phyloP scores from a whole-genome alignment of 2,329 filamentous ascomycete genomes.

The Neonectria hederae region DNA sequence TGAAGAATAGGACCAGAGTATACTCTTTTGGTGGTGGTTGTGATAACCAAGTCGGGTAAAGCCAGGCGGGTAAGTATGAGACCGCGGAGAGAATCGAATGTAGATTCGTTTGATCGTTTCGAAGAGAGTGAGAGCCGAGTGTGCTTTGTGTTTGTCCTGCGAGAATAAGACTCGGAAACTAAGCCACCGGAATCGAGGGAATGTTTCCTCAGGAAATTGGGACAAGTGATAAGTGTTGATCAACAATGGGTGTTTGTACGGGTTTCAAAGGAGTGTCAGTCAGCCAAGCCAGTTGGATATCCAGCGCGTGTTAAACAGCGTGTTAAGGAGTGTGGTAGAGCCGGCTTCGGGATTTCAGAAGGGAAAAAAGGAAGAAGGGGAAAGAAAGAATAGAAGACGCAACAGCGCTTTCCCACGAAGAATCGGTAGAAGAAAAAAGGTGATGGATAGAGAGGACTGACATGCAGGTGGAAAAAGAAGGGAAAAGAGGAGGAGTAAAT shows the following conservation, averaged over 20 bases:
- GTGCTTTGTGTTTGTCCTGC: slow-evolving; percentile 36
- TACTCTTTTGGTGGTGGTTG: slow-evolving; percentile 11
- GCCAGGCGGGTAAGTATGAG: slow-evolving; percentile 18
- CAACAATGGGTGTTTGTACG: slow-evolving; percentile 18
- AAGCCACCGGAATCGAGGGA: slow-evolving; percentile 33
- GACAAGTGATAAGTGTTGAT: slow-evolving; percentile 14
- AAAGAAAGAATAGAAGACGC: slow-evolving; percentile 37
- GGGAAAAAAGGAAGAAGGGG: slow-evolving; percentile 40
- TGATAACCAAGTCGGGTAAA: slow-evolving; percentile 3
- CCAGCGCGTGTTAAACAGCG: slow-evolving; percentile 41
- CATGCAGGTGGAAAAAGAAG: slow-evolving; percentile 35
- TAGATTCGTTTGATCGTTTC: slow-evolving; percentile 27
- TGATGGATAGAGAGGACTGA: slow-evolving; percentile 33
- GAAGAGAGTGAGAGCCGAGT: slow-evolving; percentile 26
- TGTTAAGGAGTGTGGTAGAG: slow-evolving; percentile 45
- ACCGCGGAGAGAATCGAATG: slow-evolving; percentile 31
- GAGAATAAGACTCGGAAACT: slow-evolving; percentile 41
- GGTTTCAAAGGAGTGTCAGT: slow-evolving; percentile 61
- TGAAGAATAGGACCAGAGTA: background rate
- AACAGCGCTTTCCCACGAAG: slow-evolving; percentile 40
- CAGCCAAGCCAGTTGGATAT: slow-evolving; percentile 67
- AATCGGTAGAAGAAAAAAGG: slow-evolving; percentile 37
- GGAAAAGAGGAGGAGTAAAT: slow-evolving; percentile 37
- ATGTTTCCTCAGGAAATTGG: slow-evolving; percentile 4
- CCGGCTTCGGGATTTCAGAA: slow-evolving; percentile 49